Percentiles rank a stretch among this genome's conserved stretches.
These are phyloP conservation scores for Toxoplasma gondii DNA, from an alignment of 169 alveolate species.

Conservation along the genomic window DNA sequence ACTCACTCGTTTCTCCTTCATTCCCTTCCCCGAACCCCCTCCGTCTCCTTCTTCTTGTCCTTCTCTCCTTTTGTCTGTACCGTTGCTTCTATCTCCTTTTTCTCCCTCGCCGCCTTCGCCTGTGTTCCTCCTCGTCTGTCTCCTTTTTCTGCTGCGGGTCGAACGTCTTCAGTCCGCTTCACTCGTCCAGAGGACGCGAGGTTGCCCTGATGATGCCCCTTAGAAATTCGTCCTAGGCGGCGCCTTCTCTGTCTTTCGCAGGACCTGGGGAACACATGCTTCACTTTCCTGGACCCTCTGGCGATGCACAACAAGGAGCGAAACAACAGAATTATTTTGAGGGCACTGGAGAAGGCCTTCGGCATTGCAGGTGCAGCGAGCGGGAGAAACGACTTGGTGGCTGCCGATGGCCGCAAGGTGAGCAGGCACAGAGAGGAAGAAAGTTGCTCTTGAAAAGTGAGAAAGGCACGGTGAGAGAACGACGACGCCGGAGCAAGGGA, in stretches of 20 bases:
- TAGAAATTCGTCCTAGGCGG: too few relatives aligned
- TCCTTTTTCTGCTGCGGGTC: background rate
- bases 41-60: background rate
- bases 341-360: conserved; percentile 69
- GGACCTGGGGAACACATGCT: conserved; percentile 82
- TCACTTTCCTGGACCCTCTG: conserved; percentile 74
- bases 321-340: conserved; percentile 72
- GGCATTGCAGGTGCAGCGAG: conserved; percentile 72
- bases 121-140: background rate
- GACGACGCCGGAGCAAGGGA: too few relatives aligned
- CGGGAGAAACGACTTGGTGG: conserved; percentile 83
- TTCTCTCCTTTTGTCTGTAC: background rate
- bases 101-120: background rate
- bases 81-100: background rate
- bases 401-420: conserved; percentile 63
- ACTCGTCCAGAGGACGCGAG: too few relatives aligned
- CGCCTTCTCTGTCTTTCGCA: conserved; percentile 18
- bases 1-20: background rate
- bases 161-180: background rate
- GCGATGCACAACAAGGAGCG: conserved; percentile 54
- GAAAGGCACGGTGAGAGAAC: too few relatives aligned
- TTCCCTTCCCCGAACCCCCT: background rate
- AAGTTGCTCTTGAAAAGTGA: background rate
- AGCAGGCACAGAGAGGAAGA: background rate
- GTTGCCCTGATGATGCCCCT: too few relatives aligned